Evolutionary conservation across 192 early-diverging fungal genomes (phyloP).

Genomic region (Backusella liffmaniae): DNA sequence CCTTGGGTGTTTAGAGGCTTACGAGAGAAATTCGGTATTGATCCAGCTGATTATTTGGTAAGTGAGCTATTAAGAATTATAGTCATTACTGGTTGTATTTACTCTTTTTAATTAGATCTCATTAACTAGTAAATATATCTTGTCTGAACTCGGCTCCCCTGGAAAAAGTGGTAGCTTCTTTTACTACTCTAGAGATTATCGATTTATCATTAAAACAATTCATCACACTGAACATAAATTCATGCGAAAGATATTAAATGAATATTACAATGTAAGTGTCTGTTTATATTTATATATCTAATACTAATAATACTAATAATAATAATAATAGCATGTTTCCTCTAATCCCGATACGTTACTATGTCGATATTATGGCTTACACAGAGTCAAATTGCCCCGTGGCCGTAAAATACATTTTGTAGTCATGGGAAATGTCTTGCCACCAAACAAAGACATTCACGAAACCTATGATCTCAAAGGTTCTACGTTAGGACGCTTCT

Average conservation of each 20-base stretch:
- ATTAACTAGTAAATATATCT: slow-evolving; percentile 95
- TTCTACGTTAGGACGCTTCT: slow-evolving; percentile 83
- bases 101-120: slow-evolving; percentile 61
- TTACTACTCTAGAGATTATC: slow-evolving; percentile 97
- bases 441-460: slow-evolving; percentile 96
- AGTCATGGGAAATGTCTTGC: slow-evolving; percentile 98
- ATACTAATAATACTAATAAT: background rate
- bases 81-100: background rate
- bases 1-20: slow-evolving; percentile 96
- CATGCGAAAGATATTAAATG: slow-evolving; percentile 80
- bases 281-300: background rate
- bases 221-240: slow-evolving; percentile 96
- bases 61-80: background rate
- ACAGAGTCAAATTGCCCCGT: slow-evolving; percentile 91
- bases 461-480: slow-evolving; percentile 97
- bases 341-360: slow-evolving; percentile 89
- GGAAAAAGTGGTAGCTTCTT: slow-evolving; percentile 98
- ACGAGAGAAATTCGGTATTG: slow-evolving; percentile 84
- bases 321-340: slow-evolving; percentile 64
- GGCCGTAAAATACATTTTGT: slow-evolving; percentile 96
- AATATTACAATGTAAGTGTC: slow-evolving; percentile 69
- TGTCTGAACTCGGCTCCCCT: slow-evolving; percentile 92
- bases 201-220: slow-evolving; percentile 99
- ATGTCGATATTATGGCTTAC: slow-evolving; percentile 91
- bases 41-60: slow-evolving; percentile 93